Evolutionary conservation across 2,329 filamentous ascomycete genomes (phyloP).

Genomic region (Nemania sp.): DNA sequence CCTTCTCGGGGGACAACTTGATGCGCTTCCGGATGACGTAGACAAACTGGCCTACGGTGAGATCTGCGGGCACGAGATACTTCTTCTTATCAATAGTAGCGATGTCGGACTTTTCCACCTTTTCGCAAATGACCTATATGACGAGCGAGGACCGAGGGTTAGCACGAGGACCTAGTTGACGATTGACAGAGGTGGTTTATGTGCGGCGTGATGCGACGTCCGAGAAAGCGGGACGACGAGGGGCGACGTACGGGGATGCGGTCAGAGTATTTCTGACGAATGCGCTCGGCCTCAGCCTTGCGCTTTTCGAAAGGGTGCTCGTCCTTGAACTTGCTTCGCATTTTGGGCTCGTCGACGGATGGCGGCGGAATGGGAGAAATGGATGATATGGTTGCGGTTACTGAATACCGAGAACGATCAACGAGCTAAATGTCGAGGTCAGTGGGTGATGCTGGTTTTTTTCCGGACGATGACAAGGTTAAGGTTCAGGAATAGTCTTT

Average conservation of each 20-base stretch:
- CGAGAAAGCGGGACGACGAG: constrained; percentile 13
- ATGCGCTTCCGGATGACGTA: constrained; percentile 99
- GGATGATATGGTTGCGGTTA: constrained; percentile 13
- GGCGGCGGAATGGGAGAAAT: constrained; percentile 25
- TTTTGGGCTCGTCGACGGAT: constrained; percentile 55
- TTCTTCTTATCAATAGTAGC: constrained; percentile 99
- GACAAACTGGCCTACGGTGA: constrained; percentile 99
- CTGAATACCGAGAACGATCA: constrained; percentile 5
- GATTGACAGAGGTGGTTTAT: not conserved
- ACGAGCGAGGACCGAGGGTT: constrained; percentile 19
- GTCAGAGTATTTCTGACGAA: constrained; percentile 98
- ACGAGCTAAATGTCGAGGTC: constrained; percentile 7
- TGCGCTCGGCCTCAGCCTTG: constrained; percentile 99
- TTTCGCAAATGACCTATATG: constrained; percentile 93
- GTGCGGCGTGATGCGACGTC: not conserved
- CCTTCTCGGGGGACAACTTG: constrained; percentile 99
- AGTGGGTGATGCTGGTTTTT: not conserved
- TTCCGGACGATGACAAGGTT: not conserved
- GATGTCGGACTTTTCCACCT: constrained; percentile 99
- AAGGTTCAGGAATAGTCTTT: not conserved
- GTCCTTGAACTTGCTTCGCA: constrained; percentile 99
- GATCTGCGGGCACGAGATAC: constrained; percentile 94
- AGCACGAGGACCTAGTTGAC: constrained; percentile 20
- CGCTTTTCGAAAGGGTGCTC: constrained; percentile 99
- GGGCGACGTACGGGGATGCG: constrained; percentile 84